Base-by-base conservation (phyloP, 1,284 basidiomycete genomes). In the Rhodotorula sp. region DNA sequence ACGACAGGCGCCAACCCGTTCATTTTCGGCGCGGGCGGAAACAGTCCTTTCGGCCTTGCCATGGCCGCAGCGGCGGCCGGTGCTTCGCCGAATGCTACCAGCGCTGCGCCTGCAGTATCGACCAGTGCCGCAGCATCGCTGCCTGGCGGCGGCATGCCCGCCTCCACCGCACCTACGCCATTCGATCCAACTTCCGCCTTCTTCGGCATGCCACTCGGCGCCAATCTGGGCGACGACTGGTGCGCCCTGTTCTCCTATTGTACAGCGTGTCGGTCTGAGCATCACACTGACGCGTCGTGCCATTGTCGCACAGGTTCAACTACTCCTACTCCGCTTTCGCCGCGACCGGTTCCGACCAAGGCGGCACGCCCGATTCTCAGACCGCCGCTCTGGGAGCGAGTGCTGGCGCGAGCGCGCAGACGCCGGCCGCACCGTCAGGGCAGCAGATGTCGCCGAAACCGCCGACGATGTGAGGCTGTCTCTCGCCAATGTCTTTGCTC, bases 151-250 rank as follows among this genome's bases (percentile, higher is more conserved):
- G 13, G 57, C 57, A 7, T n/a, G 27, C 19, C 41, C 56, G 56
- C 44, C 44, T 42, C 23, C 8, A 13, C 48, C 5, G 48, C 49
- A 12, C 23, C 49, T 34, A 42, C 46, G 41, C 23, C 52, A 41
- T 68, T 72, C 53, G 70, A 74, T 46, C 52, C 66, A 21, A 67
- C 64, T 0, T 34, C 65, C 9, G 71, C 74, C 7, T 75, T 75
- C 42, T 68, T 68, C 27, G 74, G 71, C 34, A 68, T 75, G 64
- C 74, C 74, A 4, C 48, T 74, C 8, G 71, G 73, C 0, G 68
- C 62, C 7, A 67, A 69, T 10, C 48, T 66, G n/a, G 65, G 61
- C 41, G 68, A 66, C 25, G 71, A 72, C 46, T 70, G 66, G 74
- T 71, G 27, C 52, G 62, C 25, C 34, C 0, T 2, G 5, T 2